phyloP scores from a whole-genome alignment of 371 early-diverging fungal species.

The Chytridium lagenaria region DNA sequence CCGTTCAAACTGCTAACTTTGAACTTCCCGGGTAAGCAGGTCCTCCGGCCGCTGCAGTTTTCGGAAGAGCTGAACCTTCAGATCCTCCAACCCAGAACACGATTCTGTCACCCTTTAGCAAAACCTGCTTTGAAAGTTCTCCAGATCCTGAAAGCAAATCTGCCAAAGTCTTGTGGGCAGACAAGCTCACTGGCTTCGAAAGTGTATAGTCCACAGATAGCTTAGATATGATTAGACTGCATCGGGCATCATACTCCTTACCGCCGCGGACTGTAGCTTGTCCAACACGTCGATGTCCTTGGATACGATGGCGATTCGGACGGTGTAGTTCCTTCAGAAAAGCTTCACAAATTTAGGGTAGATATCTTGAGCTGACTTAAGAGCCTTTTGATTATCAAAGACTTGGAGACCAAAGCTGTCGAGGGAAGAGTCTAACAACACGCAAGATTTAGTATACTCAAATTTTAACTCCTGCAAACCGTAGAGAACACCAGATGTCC shows the following conservation, averaged over 20 bases:
- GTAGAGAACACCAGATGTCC: constrained; percentile 68
- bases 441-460: constrained; percentile 29
- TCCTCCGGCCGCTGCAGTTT: constrained; percentile 81
- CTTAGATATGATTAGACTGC: background rate
- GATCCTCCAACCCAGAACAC: constrained; percentile 55
- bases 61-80: constrained; percentile 61
- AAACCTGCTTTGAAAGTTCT: constrained; percentile 32
- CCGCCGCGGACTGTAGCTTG: constrained; percentile 66
- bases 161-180: constrained; percentile 61
- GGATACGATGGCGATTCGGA: constrained; percentile 79
- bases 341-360: constrained; percentile 75
- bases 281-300: constrained; percentile 72
- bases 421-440: constrained; percentile 11
- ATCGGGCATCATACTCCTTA: constrained; percentile 34
- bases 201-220: constrained; percentile 69
- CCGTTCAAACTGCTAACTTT: constrained; percentile 53
- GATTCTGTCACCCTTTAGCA: constrained; percentile 60
- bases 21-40: constrained; percentile 74
- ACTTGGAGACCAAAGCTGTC: constrained; percentile 20
- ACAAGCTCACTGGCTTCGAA: constrained; percentile 62
- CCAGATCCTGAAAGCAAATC: constrained; percentile 53
- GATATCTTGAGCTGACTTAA: constrained; percentile 64
- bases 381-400: constrained; percentile 23
- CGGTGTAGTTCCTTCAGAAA: constrained; percentile 84
- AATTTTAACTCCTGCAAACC: constrained; percentile 58